Percentiles rank a stretch among this genome's conserved stretches.
These are phyloP conservation scores for Ascocoryne sarcoides DNA, from an alignment of 2,329 filamentous ascomycete genomes.

Conservation along the genomic window DNA sequence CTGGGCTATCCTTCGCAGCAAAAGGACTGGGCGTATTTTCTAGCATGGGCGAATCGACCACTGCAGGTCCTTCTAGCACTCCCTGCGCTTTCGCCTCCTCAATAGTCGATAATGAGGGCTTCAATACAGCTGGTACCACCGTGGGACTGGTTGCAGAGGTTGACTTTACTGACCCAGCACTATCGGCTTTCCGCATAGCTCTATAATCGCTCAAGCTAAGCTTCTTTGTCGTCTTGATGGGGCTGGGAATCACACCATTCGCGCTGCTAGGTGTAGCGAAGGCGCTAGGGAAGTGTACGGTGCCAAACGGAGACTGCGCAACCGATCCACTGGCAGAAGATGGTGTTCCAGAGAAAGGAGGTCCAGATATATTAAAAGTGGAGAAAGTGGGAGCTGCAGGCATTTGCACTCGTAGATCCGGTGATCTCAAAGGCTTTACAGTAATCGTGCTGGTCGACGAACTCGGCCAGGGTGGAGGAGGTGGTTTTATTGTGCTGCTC, in stretches of 20 bases:
- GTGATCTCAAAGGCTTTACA: slow-evolving; percentile 12
- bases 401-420: slow-evolving; percentile 39
- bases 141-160: slow-evolving; percentile 26
- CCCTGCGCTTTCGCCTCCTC: slow-evolving; percentile 35
- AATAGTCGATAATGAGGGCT: slow-evolving; percentile 30
- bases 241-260: slow-evolving; percentile 42
- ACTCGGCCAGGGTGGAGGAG: slow-evolving; percentile 24
- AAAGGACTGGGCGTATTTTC: slow-evolving; percentile 26
- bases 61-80: slow-evolving; percentile 25
- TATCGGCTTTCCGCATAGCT: slow-evolving; percentile 32
- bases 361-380: slow-evolving; percentile 28
- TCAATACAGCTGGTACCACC: slow-evolving; percentile 29
- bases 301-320: slow-evolving; percentile 43
- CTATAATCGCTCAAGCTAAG: slow-evolving; percentile 59
- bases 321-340: slow-evolving; percentile 36
- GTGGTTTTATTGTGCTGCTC: slow-evolving; percentile 23
- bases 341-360: slow-evolving; percentile 34
- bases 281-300: slow-evolving; percentile 33
- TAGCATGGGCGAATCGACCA: slow-evolving; percentile 28
- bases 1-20: slow-evolving; percentile 5
- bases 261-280: slow-evolving; percentile 35
- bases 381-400: slow-evolving; percentile 45
- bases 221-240: slow-evolving; percentile 52
- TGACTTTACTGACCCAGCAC: slow-evolving; percentile 13
- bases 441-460: slow-evolving; percentile 2